Percentiles rank a stretch among this genome's conserved stretches.
Evolutionary conservation across 768 basidiomycete genomes (phyloP).

Genomic region (Suillus cothurnatus): DNA sequence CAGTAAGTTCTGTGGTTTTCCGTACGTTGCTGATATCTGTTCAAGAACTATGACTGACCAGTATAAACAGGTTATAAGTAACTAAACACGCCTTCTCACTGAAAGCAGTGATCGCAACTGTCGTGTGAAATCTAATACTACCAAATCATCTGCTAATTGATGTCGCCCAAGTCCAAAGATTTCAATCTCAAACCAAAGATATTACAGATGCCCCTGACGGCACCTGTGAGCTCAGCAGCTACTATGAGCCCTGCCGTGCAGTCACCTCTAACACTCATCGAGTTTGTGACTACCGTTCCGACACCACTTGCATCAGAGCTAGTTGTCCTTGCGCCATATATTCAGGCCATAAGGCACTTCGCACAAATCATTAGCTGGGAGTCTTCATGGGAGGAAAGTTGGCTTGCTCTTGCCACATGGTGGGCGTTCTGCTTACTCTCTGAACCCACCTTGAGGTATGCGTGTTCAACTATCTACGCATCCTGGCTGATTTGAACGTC

Average conservation of each 20-base stretch:
- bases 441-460: conserved; percentile 50
- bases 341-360: conserved; percentile 44
- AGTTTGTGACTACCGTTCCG: conserved; percentile 63
- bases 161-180: conserved; percentile 10
- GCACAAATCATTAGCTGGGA: conserved; percentile 63
- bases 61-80: not conserved
- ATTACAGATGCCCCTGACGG: conserved; percentile 15
- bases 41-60: not conserved
- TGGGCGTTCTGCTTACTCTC: conserved; percentile 75
- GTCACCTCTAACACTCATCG: conserved; percentile 25
- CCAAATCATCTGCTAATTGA: conserved; percentile 3
- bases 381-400: conserved; percentile 57
- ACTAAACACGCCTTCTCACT: not conserved
- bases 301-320: conserved; percentile 62
- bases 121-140: not conserved
- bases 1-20: not conserved
- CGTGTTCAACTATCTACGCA: conserved; percentile 16
- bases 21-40: not conserved
- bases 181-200: conserved; percentile 16
- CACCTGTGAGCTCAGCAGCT: conserved; percentile 8
- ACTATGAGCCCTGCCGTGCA: conserved; percentile 5
- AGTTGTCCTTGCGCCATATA: conserved; percentile 58
- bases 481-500: conserved; percentile 12
- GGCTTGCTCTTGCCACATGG: conserved; percentile 70
- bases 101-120: not conserved